A percentile compares a stretch with the other conserved stretches of the same genome.
phyloP scores from a whole-genome alignment of 331 rosid species.

The Spiraea crenata region DNA sequence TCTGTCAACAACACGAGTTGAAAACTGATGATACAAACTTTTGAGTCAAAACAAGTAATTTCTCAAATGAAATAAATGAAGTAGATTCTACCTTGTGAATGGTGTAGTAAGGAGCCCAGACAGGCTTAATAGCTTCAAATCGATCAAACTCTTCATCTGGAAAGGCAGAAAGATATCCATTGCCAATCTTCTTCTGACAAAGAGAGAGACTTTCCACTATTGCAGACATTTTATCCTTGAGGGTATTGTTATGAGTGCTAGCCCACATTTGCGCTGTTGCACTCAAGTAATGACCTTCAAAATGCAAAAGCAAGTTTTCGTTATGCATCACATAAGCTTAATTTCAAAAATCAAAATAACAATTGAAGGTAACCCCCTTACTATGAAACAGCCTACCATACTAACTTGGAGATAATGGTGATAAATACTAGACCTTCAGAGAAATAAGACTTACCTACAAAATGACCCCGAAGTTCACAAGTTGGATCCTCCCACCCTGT shows the following conservation, averaged over 20 bases:
- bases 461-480: conserved; percentile 87
- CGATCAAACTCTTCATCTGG: conserved; percentile 73
- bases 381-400: neutral
- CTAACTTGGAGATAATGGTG: neutral
- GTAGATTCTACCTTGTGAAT: conserved; percentile 79
- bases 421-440: neutral
- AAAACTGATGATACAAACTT: neutral
- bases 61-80: neutral
- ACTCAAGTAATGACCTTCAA: conserved; percentile 88
- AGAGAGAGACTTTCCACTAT: conserved; percentile 49
- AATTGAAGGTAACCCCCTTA: neutral
- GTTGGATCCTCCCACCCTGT: conserved; percentile 60
- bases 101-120: conserved; percentile 99
- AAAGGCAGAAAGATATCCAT: conserved; percentile 91
- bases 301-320: conserved; percentile 22
- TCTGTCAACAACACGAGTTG: conserved; percentile 44
- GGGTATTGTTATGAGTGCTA: conserved; percentile 51
- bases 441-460: conserved; percentile 62
- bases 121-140: conserved; percentile 48
- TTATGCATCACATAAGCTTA: neutral
- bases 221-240: conserved; percentile 58
- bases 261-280: conserved; percentile 92
- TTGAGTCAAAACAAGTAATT: conserved; percentile 9
- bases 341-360: conserved; percentile 2
- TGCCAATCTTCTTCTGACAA: conserved; percentile 70